Evolutionary conservation across 2,329 filamentous ascomycete genomes (phyloP), one percentile per base, ranked within the genome.

Genomic region (Colletotrichum viniferum): DNA sequence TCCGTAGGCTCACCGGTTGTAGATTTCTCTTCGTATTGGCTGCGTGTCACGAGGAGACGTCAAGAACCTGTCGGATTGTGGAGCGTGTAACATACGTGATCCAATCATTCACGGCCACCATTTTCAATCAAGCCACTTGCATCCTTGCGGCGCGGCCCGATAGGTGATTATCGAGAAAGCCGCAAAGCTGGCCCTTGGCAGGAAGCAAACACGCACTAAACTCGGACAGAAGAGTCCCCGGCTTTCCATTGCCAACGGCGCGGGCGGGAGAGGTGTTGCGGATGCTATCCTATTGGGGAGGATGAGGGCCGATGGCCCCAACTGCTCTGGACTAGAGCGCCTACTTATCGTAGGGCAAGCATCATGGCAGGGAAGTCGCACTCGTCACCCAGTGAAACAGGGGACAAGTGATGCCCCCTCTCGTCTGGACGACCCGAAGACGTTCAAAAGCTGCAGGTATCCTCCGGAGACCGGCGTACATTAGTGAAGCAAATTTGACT

Each of bases 81-180:
- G 69, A 67, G 21, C 12, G 38, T 73, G 32, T 14, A 16, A 36
- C 38, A 16, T 56, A 43, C 26, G 52, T 16, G 14, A 36, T 16
- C 73, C 73, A 75, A 72, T 67, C 56, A 72, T 13, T 38, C 13
- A n/a, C 21, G 69, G 14, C 38, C 62, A 14, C 32, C 62, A 16
- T n/a, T 30, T 67, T 43, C 30, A n/a, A 34, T 24, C 26, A 63
- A 56, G 69, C 34, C 30, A 62, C 62, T 56, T 67, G 73, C 69
- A 73, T 62, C 60, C 26, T 52, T 36, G 62, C 69, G 69, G 69
- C 66, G 73, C 73, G 73, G 73, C 69, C 73, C 69, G 69, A 62
- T 73, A 67, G 72, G 69, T 63, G 73, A 62, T 60, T 73, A 52
- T 21, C 32, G 64, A 62, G 38, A 24, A 62, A 68, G 62, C 55